Evolutionary conservation across 2,329 filamentous ascomycete genomes (phyloP).

Genomic region (Lachnellula arida): DNA sequence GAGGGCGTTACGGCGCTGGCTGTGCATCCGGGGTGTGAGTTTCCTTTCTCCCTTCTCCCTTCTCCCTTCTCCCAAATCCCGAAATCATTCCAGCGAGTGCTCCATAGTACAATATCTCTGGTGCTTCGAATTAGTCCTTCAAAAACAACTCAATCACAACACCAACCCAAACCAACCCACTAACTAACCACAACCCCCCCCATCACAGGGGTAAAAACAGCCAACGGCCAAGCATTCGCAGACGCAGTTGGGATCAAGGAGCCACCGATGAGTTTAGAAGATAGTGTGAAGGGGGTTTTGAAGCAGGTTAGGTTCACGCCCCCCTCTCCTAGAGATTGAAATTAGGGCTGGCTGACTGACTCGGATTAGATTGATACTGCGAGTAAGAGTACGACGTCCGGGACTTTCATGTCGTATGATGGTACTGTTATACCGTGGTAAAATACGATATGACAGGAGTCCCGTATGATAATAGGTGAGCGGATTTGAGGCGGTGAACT

Average conservation of each 20-base stretch:
- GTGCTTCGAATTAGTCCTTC: not conserved
- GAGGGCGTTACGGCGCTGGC: constrained; percentile 32
- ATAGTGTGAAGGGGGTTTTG: constrained; percentile 32
- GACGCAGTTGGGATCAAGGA: constrained; percentile 28
- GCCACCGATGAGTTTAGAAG: constrained; percentile 34
- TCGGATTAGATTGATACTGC: constrained; percentile 35
- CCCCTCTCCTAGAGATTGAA: too few relatives aligned
- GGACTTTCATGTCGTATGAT: constrained; percentile 23
- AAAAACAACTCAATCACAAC: not conserved
- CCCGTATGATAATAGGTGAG: too few relatives aligned
- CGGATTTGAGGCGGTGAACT: too few relatives aligned
- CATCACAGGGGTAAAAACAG: constrained; percentile 37
- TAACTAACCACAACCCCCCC: too few relatives aligned
- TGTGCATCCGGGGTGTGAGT: constrained; percentile 27
- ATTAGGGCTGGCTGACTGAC: not conserved
- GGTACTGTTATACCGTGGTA: constrained; percentile 21
- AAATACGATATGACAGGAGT: too few relatives aligned
- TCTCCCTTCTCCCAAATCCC: not conserved
- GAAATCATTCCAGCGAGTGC: not conserved
- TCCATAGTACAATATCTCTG: not conserved
- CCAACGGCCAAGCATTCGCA: constrained; percentile 38
- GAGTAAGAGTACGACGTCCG: constrained; percentile 29
- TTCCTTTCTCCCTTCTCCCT: not conserved
- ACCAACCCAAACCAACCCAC: not conserved
- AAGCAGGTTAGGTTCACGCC: constrained; percentile 21